Base-by-base conservation (phyloP, 768 basidiomycete species). In the Pleurotus salmoneostramineus region DNA sequence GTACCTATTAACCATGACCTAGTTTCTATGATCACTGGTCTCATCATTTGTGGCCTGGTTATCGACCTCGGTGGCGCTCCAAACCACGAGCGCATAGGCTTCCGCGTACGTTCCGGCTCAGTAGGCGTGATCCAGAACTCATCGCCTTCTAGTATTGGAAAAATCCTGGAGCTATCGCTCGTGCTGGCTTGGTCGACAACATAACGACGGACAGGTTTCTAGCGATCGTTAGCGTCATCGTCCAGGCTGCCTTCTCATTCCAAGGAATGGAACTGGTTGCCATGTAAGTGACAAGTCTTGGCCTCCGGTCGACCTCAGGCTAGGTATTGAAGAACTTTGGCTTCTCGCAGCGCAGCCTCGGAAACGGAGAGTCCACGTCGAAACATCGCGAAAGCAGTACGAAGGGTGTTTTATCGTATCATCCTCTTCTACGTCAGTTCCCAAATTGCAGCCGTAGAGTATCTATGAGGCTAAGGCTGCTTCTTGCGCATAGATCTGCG, bases 31-130 rank as follows among this genome's bases (percentile, higher is more conserved):
- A 88, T 89, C 48, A 79, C 79, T 45, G 78, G 81, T n/a, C 71
- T 88, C 35, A 77, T 89, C 51, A 54, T 87, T 42, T 70, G 75
- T 56, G 87, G 87, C 34, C 79, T 94, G 59, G 72, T 91, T 59
- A 78, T 93, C 59, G 87, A 90, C 62, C 80, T 89, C 15, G 93
- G 93, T 43, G 92, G 90, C 57, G 90, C 87, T 0, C 90, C 91
- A 3, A 62, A 79, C 56, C 77, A 81, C 61, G 79, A 86, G 17
- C 80, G 85, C 12, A 78, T 87, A 58, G 89, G 89, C 0, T 90
- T 90, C 75, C 80, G 78, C 56, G 84, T 85, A 54, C 46, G 72
- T 70, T 27, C 32, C n/a, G 33, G 52, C 34, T 27, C 64, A 5
- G 69, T 69, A 61, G 62, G 67, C 58, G 51, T 21, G 40, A 32